Evolutionary conservation across 2,329 filamentous ascomycete genomes (phyloP).

Genomic region (Lecanicillium sp.): DNA sequence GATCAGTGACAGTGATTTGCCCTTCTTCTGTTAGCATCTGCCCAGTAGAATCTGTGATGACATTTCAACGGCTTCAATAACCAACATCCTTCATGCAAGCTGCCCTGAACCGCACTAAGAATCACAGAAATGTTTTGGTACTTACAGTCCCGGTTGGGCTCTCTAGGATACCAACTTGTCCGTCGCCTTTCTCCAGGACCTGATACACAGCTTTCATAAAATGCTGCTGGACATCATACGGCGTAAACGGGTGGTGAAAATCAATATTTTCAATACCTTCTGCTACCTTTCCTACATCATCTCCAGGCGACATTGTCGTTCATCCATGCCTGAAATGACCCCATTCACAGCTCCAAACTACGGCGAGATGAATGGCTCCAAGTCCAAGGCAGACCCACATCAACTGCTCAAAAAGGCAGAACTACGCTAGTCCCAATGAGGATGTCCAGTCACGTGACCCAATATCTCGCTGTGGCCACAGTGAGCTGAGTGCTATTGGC

Average conservation of each 20-base stretch:
- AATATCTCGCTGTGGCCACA: conserved; percentile 2
- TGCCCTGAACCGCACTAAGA: too few relatives aligned
- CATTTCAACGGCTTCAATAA: not conserved
- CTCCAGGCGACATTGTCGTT: conserved; percentile 13
- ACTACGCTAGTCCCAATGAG: not conserved
- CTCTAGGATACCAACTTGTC: conserved; percentile 81
- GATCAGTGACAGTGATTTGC: conserved; percentile 87
- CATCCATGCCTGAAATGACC: not conserved
- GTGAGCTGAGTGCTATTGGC: conserved; percentile 6
- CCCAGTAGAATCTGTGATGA: conserved; percentile 7
- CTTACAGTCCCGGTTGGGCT: conserved; percentile 75
- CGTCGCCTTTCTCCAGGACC: conserved; percentile 60
- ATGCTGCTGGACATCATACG: conserved; percentile 78
- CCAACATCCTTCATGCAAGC: too few relatives aligned
- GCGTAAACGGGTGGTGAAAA: conserved; percentile 81
- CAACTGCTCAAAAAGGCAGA: not conserved
- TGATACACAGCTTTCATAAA: conserved; percentile 82
- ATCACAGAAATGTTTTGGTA: conserved; percentile 8
- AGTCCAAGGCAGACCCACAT: not conserved
- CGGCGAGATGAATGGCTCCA: too few relatives aligned
- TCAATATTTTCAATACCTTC: conserved; percentile 32
- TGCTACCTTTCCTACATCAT: conserved; percentile 12
- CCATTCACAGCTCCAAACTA: not conserved
- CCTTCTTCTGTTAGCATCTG: conserved; percentile 31
- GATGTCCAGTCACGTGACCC: conserved; percentile 22